Base-by-base conservation (phyloP, 441 rosid genomes). In the Gossypium aridum region DNA sequence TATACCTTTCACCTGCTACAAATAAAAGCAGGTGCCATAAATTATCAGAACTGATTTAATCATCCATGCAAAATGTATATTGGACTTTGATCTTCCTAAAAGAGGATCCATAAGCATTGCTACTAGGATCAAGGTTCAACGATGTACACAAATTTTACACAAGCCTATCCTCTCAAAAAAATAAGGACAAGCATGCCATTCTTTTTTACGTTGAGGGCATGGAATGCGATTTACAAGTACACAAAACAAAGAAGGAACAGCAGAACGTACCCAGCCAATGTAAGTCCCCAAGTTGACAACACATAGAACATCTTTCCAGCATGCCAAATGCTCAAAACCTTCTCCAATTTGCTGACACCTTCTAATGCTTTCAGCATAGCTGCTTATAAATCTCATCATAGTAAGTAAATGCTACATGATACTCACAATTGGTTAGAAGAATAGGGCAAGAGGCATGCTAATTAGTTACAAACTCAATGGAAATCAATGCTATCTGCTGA, bases 261-360 rank as follows among this genome's bases (percentile, higher is more conserved):
- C 13, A 25, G 67, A 80, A 78, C 82, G 70, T 54, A 91, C 96
- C 96, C 93, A 9, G 83, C 81, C 20, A 87, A 61, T 12, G 93
- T 90, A 54, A 94, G 93, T 70, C 98, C 99, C 97, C 96, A 92
- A 2, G 97, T 90, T 60, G 96, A 84, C 20, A 94, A 78, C 8
- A 92, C 68, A 72, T 92, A 92, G 79, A 94, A 90, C 87, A 91
- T 74, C 77, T 81, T 86, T 45, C 98, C 97, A 16, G 92, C 97
- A 75, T 91, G 92, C 98, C 98, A 94, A 77, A 92, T 88, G 81
- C 77, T 81, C 25, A 94, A 76, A 39, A 87, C 77, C 78, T 78
- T 91, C 85, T 90, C 98, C 78, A 89, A 76, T 75, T 88, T 94
- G 89, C 92, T 85, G 73, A 83, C 74, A 26, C 89, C 83, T 66